Percentiles rank a stretch among this genome's conserved stretches.
Evolutionary conservation across 306 rosid genomes (phyloP).

Genomic region (Ochetophila trinervis): DNA sequence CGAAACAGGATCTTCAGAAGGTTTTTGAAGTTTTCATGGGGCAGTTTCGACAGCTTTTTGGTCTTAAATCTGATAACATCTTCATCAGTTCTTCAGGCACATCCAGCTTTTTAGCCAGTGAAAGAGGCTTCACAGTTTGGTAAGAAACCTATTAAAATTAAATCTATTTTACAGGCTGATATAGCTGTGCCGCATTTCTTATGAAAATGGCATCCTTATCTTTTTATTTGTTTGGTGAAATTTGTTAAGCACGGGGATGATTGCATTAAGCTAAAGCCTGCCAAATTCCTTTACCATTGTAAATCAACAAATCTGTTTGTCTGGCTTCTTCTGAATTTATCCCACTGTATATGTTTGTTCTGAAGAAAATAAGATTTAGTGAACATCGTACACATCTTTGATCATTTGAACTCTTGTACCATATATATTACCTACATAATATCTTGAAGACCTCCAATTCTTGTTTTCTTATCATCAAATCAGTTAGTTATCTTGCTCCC

Average conservation of each 20-base stretch:
- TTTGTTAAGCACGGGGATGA: constrained; percentile 10
- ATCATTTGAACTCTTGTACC: not conserved
- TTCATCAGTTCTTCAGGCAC: constrained; percentile 68
- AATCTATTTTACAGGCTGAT: constrained; percentile 1
- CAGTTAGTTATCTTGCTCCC: constrained; percentile 4
- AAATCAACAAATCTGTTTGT: constrained; percentile 1
- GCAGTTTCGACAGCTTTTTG: constrained; percentile 91
- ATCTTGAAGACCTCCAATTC: not conserved
- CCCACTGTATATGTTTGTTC: not conserved
- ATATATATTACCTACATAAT: not conserved
- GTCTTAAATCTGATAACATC: constrained; percentile 62
- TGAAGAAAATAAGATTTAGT: constrained; percentile 16
- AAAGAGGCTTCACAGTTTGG: constrained; percentile 90
- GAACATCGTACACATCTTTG: constrained; percentile 8
- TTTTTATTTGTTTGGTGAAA: not conserved
- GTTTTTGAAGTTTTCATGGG: constrained; percentile 80
- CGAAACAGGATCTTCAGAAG: constrained; percentile 73
- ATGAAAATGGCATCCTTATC: not conserved
- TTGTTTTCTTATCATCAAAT: not conserved
- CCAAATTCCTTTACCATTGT: constrained; percentile 16
- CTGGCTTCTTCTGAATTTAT: not conserved
- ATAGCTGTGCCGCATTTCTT: not conserved
- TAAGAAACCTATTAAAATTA: constrained; percentile 32
- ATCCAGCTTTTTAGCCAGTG: constrained; percentile 66
- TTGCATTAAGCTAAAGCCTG: not conserved